Evolutionary conservation across 371 early-diverging fungal species (phyloP), one percentile per base, ranked within the genome.

Genomic region (Blakeslea trispora): DNA sequence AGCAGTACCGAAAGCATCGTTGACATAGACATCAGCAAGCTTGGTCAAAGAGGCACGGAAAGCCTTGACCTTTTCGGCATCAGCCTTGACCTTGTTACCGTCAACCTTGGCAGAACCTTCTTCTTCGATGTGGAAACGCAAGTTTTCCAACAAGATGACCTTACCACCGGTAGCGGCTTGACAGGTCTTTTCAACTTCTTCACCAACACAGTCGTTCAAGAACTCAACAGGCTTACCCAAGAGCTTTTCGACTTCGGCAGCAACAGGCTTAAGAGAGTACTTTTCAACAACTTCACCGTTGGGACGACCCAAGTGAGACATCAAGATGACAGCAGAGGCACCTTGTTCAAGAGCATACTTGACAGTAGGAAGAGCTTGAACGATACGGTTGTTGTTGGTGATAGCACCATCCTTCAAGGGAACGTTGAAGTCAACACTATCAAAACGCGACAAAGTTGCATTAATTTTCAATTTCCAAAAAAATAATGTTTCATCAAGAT

Each of bases 1-100:
- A 59, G 98, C 96, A 45, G 97, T 97, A 59, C 99, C 99, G 75
- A 99, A 99, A 34, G 98, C 99, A 77, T 99, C 99, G 82, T 98
- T 98, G 55, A 99, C 89, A 67, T 95, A 97, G 57, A 99, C 77
- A 77, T 99, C 99, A 56, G 97, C 98, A 47, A 98, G 88, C 61
- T 86, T 89, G 63, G 92, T 86, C 63, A 99, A 90, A 55, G 94
- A 93, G 9, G 69, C 86, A 59, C 98, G 90, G 92, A 98, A 97
- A 55, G 71, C 79, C 48, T 88, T 80, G 70, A 97, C 89, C 50
- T 81, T 85, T 19, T 84, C 88, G 53, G 89, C 79, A 53, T 78
- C 74, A 37, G 37, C 99, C 90, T 96, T 97, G 79, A 70, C 69
- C 84, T 95, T 95, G 44, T 91, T 89, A 57, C 96, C 96, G 18